Conservation (phyloP, 306 rosid genomes). For the Cucurbita argyrosperma region DNA sequence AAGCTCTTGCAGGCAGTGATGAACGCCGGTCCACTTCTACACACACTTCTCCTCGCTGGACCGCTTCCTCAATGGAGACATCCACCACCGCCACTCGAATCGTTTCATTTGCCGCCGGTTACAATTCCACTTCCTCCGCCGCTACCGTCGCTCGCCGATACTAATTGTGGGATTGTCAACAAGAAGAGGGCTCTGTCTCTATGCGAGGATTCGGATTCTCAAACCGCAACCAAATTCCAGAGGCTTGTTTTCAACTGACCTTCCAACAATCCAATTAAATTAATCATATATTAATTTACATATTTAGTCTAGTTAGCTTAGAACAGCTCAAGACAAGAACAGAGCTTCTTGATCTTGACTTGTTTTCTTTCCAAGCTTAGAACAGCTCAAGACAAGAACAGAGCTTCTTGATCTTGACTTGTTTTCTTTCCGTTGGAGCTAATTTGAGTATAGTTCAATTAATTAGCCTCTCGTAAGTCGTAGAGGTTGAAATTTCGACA, state of each 20-base stretch:
- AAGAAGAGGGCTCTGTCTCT: constrained; percentile 43
- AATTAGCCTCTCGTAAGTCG: neutral
- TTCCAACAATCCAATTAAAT: neutral
- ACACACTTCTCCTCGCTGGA: constrained; percentile 78
- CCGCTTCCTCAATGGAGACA: constrained; percentile 99
- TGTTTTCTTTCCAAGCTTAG: neutral
- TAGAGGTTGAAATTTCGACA: neutral
- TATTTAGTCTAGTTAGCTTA: neutral
- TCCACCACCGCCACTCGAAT: constrained; percentile 90
- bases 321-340: neutral
- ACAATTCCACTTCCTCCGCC: constrained; percentile 39
- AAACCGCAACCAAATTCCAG: constrained; percentile 51
- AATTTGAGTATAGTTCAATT: neutral
- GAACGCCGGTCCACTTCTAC: constrained; percentile 93
- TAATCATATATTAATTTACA: neutral
- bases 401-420: neutral
- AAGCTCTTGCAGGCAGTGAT: constrained; percentile 89
- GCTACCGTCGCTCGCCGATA: constrained; percentile 10
- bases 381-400: neutral
- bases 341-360: neutral
- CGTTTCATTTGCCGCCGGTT: constrained; percentile 80
- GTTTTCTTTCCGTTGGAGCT: neutral
- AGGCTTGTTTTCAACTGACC: constrained; percentile 59
- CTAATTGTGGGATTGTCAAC: constrained; percentile 34
- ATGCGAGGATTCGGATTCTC: constrained; percentile 45